Evolutionary conservation across 2,329 filamentous ascomycete genomes (phyloP), one percentile per base, ranked within the genome.

Genomic region (Curvularia spicifera): DNA sequence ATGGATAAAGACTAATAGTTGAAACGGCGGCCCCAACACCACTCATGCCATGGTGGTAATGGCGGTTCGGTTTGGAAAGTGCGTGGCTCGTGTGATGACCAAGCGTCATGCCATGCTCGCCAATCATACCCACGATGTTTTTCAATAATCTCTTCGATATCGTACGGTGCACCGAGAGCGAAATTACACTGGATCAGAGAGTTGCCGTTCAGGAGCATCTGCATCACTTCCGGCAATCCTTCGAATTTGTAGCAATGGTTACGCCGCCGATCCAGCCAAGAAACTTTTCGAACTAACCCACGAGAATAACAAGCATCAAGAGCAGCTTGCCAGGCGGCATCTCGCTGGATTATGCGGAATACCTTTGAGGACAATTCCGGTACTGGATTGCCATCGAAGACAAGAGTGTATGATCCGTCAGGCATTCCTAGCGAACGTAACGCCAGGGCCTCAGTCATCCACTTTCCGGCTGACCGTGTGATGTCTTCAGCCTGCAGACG

Each of bases 341-440:
- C 45, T 43, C 20, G 24, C 26, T 49, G 45, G 4, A 49, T 22
- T 20, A 48, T 15, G 2, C 9, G 12, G 28, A 49, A 49, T 8
- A 55, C n/a, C 4, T 40, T 9, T 3, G 59, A 24, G 5, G 53
- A 39, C 5, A 29, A 26, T 20, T 45, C 22, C 7, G 52, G 33
- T 4, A 29, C 51, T 6, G 57, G 42, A 15, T 49, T 33, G 12
- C 62, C 54, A 31, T 65, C 59, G 4, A 65, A 28, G 3, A 58
- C 35, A 13, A 65, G 43, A 2, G 44, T 51, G 31, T 50, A 64
- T 1, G 59, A 56, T 4, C 37, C 18, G 15, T n/a, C 2, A 2
- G 59, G 59, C 62, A 64, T 62, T 5, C 62, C 62, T 7, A 49
- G 44, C 1, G 40, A 40, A 3, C 35, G 44, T 7, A 62, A 46